Evolutionary conservation across 2,329 filamentous ascomycete genomes (phyloP).

Genomic region (Fusarium phyllophilum): DNA sequence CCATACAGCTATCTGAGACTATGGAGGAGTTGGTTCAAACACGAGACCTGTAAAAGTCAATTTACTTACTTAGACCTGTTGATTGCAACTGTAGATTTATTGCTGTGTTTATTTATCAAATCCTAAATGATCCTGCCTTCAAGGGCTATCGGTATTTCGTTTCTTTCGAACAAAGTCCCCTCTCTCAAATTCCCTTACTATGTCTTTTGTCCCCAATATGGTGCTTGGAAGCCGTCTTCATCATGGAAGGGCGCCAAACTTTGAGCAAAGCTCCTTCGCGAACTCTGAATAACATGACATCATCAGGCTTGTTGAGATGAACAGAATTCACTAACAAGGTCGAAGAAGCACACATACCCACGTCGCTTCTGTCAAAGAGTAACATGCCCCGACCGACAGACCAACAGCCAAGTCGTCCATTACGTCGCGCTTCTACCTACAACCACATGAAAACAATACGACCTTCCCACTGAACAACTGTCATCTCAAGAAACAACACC

Average conservation of each 20-base stretch:
- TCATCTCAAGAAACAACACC: background rate
- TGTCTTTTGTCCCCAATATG: background rate
- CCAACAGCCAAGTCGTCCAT: background rate
- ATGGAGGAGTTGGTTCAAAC: background rate
- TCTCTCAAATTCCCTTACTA: rapidly evolving
- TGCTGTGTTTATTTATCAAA: rapidly evolving
- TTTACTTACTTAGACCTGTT: background rate
- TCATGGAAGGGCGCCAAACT: background rate
- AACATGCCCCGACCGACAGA: background rate
- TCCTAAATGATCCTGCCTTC: too few relatives aligned
- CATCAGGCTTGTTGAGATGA: background rate
- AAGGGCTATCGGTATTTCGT: background rate
- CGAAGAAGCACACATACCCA: background rate
- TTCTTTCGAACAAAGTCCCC: rapidly evolving
- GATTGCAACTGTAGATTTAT: background rate
- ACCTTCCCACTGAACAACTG: rapidly evolving
- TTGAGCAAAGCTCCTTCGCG: rapidly evolving
- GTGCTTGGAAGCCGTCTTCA: background rate
- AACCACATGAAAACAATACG: background rate
- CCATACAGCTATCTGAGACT: rapidly evolving
- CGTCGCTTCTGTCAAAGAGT: background rate
- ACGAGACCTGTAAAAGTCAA: background rate
- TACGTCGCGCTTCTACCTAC: background rate
- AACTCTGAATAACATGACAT: rapidly evolving
- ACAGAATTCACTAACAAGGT: background rate